phyloP scores from a whole-genome alignment of 148 eudicot genomes.

The Nepenthes mirabilis region DNA sequence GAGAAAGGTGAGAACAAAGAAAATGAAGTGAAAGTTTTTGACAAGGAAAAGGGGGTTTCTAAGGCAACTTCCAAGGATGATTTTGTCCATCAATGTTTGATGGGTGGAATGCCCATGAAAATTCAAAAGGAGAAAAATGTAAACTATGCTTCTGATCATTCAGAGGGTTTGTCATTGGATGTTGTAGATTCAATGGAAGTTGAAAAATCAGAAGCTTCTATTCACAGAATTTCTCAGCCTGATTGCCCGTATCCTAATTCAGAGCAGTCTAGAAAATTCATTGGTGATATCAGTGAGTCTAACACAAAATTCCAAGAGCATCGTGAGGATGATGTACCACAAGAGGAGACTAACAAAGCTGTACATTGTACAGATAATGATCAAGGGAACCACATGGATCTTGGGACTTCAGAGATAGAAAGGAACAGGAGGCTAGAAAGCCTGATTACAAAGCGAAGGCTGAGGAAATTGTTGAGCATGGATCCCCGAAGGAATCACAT shows the following conservation, averaged over 20 bases:
- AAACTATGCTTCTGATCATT: slow-evolving; percentile 1
- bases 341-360: slow-evolving; percentile 22
- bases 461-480: slow-evolving; percentile 36
- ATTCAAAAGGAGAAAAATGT: slow-evolving; percentile 18
- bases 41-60: slow-evolving; percentile 7
- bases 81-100: slow-evolving; percentile 20
- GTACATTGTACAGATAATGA: slow-evolving; percentile 48
- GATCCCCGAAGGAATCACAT: slow-evolving; percentile 29
- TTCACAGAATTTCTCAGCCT: background rate
- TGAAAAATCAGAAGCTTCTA: background rate
- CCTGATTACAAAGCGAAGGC: slow-evolving; percentile 49
- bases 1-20: slow-evolving; percentile 9
- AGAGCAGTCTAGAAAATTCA: slow-evolving; percentile 1
- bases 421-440: slow-evolving; percentile 59
- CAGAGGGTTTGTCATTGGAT: slow-evolving; percentile 7
- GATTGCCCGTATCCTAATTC: background rate
- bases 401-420: slow-evolving; percentile 50
- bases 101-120: slow-evolving; percentile 28
- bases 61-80: slow-evolving; percentile 9
- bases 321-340: slow-evolving; percentile 21
- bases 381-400: slow-evolving; percentile 39
- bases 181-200: slow-evolving; percentile 3
- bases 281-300: slow-evolving; percentile 3
- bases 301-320: slow-evolving; percentile 25
- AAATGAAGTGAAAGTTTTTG: background rate